Evolutionary conservation across 495 filamentous ascomycete genomes (phyloP), one percentile per base, ranked within the genome.

Genomic region (Choiromyces venosus): DNA sequence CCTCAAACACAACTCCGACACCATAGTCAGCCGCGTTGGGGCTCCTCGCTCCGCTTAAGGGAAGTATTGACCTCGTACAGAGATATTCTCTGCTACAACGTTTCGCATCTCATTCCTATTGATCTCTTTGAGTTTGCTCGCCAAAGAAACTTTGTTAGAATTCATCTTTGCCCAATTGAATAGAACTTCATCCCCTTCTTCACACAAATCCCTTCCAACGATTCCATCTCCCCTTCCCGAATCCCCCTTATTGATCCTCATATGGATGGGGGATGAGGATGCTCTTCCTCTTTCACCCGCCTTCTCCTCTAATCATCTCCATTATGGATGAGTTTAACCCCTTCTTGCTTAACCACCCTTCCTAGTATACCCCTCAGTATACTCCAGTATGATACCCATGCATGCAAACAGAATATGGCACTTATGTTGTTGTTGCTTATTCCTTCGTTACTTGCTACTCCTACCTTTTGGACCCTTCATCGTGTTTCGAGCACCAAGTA

Each of bases 391-490:
- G 65, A 75, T 37, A 61, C 66, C 38, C 42, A 56, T 73, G 66
- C 39, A 70, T 65, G 44, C 46, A 40, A 68, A 38, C 29, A 37
- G 61, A 67, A 39, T 29, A 69, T 65, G 40, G 35, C 69, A 25
- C 71, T 77, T 14, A 40, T 37, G 40, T 38, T 29, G 56, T 66
- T 69, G 38, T 66, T 68, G 74, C 65, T 38, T 69, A 66, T 69
- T 70, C 66, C 39, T 67, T 61, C 36, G 66, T 76, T 72, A 69
- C 52, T 6, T 4, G 52, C 25, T 14, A 46, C 70, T 71, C 76
- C 76, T 74, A 64, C 71, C 65, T 71, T 66, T 56, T 73, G 66
- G 29, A 56, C 25, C 71, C 68, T 67, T 37, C 40, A 36, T 37
- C 40, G 37, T 73, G 46, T 70, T 76, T 70, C 66, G 73, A 65